phyloP scores from a whole-genome alignment of 2,329 filamentous ascomycete genomes.

The Calonectria leucothoes region DNA sequence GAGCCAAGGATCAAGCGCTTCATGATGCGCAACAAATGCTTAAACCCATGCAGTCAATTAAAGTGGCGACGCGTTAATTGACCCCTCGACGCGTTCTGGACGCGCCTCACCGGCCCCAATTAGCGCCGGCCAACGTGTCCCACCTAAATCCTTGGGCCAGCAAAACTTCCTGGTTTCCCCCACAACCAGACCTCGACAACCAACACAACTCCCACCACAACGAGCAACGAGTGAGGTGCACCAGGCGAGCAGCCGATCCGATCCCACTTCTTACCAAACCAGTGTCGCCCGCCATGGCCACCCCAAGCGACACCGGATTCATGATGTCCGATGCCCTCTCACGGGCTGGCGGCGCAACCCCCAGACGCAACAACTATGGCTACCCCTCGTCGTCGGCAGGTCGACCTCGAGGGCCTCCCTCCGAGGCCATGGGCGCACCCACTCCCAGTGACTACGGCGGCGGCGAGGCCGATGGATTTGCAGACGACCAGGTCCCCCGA shows the following conservation, averaged over 20 bases:
- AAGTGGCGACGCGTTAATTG: conserved; percentile 46
- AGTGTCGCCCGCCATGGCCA: conserved; percentile 53
- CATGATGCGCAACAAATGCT: no score
- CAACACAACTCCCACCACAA: background rate
- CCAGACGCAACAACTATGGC: conserved; percentile 52
- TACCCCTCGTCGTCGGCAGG: conserved; percentile 64
- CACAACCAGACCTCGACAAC: conserved; percentile 21
- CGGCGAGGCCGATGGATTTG: conserved; percentile 68
- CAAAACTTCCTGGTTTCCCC: conserved; percentile 36
- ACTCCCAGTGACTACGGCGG: conserved; percentile 64
- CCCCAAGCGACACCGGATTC: conserved; percentile 67
- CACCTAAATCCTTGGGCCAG: conserved; percentile 34
- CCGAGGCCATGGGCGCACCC: conserved; percentile 66
- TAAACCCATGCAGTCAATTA: conserved; percentile 52
- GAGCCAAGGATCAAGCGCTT: no score
- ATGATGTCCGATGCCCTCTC: conserved; percentile 68
- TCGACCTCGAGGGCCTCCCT: conserved; percentile 69
- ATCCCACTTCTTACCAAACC: background rate
- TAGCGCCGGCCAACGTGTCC: conserved; percentile 25
- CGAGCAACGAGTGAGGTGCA: background rate
- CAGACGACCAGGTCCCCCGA: conserved; percentile 71
- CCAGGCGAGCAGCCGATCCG: background rate
- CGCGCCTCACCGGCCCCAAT: conserved; percentile 40
- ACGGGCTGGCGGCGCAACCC: conserved; percentile 54
- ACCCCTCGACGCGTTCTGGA: conserved; percentile 45